Evolutionary conservation across 345 rosid genomes (phyloP).

Genomic region (Lagerstroemia speciosa): DNA sequence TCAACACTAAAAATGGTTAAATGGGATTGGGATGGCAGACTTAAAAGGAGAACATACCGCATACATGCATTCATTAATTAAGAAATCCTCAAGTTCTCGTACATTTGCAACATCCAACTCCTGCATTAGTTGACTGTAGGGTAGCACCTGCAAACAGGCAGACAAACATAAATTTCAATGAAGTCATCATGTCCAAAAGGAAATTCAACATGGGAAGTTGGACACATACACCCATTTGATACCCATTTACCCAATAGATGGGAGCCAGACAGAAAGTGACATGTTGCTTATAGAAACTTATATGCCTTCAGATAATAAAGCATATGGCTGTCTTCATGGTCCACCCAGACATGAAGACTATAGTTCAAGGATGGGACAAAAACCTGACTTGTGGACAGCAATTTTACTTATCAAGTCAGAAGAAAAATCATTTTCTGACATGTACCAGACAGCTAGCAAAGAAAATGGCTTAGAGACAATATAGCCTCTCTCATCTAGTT

Average conservation of each 20-base stretch:
- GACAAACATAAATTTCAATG: slow-evolving; percentile 3
- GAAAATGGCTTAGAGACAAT: neutral
- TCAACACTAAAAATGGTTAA: neutral
- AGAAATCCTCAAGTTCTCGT: slow-evolving; percentile 98
- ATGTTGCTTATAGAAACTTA: neutral
- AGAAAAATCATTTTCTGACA: neutral
- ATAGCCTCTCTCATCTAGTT: neutral
- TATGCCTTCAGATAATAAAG: neutral
- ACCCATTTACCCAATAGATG: neutral
- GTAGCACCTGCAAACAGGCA: slow-evolving; percentile 47
- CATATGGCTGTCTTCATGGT: neutral
- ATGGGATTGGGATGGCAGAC: neutral
- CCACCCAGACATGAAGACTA: neutral
- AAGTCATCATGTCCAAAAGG: neutral
- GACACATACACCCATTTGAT: neutral
- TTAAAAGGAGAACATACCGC: slow-evolving; percentile 42
- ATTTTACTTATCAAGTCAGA: neutral
- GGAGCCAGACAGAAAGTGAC: neutral
- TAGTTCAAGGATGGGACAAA: neutral
- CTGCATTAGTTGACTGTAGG: slow-evolving; percentile 77
- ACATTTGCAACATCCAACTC: slow-evolving; percentile 87
- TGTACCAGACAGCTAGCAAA: neutral
- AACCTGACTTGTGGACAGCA: neutral
- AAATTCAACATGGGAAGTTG: neutral
- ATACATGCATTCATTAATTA: slow-evolving; percentile 94